Evolutionary conservation across 306 rosid species (phyloP).

Genomic region (Cicer judaicum): DNA sequence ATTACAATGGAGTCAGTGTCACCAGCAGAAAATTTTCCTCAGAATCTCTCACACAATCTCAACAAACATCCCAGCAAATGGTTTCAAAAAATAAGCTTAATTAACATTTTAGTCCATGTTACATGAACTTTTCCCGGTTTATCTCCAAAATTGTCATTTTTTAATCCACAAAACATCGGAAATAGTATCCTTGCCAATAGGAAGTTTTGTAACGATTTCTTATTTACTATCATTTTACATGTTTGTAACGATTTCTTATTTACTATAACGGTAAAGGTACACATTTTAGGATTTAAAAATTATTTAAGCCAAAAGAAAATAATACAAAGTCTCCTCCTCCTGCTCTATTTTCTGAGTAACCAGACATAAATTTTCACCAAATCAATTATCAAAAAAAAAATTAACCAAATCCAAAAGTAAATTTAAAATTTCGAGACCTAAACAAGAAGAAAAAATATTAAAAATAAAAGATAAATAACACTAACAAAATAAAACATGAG

Average conservation of each 20-base stretch:
- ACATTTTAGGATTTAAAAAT: not conserved
- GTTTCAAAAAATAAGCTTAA: not conserved
- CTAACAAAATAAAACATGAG: not conserved
- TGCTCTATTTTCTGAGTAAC: conserved; percentile 24
- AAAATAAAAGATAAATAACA: not conserved
- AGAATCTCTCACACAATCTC: not conserved
- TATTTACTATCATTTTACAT: not conserved
- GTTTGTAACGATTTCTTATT: too few relatives aligned
- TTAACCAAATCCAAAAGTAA: conserved; percentile 14
- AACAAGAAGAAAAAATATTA: not conserved
- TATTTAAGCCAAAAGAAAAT: not conserved
- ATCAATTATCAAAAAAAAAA: not conserved
- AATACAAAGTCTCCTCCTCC: not conserved
- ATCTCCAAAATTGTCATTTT: not conserved
- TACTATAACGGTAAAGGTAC: not conserved
- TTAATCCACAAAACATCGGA: not conserved
- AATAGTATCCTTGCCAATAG: not conserved
- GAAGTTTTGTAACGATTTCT: too few relatives aligned
- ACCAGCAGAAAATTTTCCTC: not conserved
- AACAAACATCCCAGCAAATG: not conserved
- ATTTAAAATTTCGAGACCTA: not conserved
- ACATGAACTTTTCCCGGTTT: not conserved
- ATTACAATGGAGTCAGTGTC: not conserved
- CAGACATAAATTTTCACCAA: conserved; percentile 8
- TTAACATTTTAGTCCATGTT: not conserved